Conservation (phyloP, 2,329 filamentous ascomycete species). For the Xylariomycetidae sp. region DNA sequence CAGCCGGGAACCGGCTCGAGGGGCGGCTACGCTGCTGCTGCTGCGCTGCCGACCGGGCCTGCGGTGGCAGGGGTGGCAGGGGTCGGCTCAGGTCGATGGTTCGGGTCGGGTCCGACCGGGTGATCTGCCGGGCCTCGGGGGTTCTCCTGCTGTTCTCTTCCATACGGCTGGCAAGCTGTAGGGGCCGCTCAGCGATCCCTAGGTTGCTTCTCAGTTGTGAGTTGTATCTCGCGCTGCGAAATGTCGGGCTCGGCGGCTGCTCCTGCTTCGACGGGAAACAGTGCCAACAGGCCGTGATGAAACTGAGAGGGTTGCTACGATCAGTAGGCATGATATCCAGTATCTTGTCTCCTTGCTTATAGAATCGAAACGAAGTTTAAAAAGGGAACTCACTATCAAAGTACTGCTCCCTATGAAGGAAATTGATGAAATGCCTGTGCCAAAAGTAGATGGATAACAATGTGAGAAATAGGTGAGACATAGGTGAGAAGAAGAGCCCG, state of each 20-base stretch:
- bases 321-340: no score
- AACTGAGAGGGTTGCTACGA: not conserved
- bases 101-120: no score
- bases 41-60: not conserved
- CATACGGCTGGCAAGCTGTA: conserved; percentile 4
- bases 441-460: not conserved
- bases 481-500: no score
- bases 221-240: conserved; percentile 9
- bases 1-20: conserved; percentile 3
- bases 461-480: not conserved
- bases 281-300: conserved; percentile 8
- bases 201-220: conserved; percentile 12
- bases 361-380: not conserved
- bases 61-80: not conserved
- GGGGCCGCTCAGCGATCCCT: conserved; percentile 4
- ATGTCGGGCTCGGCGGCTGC: not conserved
- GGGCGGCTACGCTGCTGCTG: no score
- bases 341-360: no score
- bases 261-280: conserved; percentile 8
- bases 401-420: conserved; percentile 1
- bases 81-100: no score
- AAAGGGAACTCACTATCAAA: conserved; percentile 15
- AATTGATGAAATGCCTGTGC: no score
- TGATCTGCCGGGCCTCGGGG: no score
- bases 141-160: no score